Base-by-base conservation (phyloP, 2,329 filamentous ascomycete genomes). In the Teratosphaeria pseudoeucalypti region DNA sequence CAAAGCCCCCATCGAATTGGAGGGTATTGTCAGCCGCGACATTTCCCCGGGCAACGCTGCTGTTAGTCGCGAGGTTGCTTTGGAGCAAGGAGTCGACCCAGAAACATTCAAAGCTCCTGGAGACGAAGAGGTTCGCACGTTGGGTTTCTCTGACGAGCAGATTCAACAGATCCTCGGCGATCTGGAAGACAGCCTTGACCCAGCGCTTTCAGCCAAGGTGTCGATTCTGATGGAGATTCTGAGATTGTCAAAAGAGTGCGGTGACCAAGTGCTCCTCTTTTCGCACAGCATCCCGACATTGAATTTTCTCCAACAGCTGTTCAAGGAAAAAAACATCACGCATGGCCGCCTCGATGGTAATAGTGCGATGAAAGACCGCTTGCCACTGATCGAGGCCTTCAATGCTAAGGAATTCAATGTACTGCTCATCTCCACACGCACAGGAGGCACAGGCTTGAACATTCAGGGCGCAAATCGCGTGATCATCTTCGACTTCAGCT, bases 391-490 rank as follows among this genome's bases (percentile, higher is more conserved):
- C 9, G 88, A 89, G 62, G 69, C 74, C 0, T 95, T 96, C 78
- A 92, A 94, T 65, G 68, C 70, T 0, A 79, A 85, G 27, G 60
- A 71, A 1, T 65, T 63, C 26, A 68, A 77, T 19, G 78, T 95
- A 0, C 89, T 89, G 68, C 76, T 96, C 1, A 90, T 96, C 59
- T 95, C 90, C 0, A 96, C 90, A 0, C 85, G 74, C 61, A 90
- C 92, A 9, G 92, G 91, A 26, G 90, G 90, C 0, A 76, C 91
- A 1, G 92, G 92, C 0, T 78, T 96, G 56, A 96, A 96, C 64
- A 87, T 96, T 12, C 83, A 84, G 49, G 86, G 87, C 1, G 92
- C 92, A 1, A 96, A 91, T 70, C 84, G 92, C 23, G 89, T 96
- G 1, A 82, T 96, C 23, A 87, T 96, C 23, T 88, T 95, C 59